Evolutionary conservation across 1,139 yeast species (phyloP).

Genomic region (Yamadazyma pseudoaaseri): DNA sequence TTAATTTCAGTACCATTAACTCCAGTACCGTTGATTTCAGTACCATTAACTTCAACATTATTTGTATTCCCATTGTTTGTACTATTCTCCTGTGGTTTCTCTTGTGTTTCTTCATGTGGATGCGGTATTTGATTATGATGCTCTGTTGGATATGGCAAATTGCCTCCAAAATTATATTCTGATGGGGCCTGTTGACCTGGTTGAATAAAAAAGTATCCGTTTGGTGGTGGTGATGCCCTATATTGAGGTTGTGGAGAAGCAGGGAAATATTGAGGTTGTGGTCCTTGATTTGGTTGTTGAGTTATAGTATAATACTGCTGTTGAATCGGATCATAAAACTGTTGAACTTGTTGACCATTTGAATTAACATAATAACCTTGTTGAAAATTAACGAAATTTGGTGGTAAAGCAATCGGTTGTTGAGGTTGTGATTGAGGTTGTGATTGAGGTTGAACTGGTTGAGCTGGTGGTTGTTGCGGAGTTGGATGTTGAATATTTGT

Average conservation of each 20-base stretch:
- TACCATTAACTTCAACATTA: conserved; percentile 1
- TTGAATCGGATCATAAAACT: conserved; percentile 46
- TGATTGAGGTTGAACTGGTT: conserved; percentile 8
- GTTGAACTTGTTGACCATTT: conserved; percentile 34
- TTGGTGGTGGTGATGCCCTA: conserved; percentile 10
- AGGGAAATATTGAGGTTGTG: conserved; percentile 42
- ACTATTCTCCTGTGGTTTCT: neutral
- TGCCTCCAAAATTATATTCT: conserved; percentile 16
- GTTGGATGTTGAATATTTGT: conserved; percentile 12
- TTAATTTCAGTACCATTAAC: neutral
- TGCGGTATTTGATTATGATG: conserved; percentile 1
- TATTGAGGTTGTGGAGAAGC: conserved; percentile 29
- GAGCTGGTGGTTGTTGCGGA: conserved; percentile 9
- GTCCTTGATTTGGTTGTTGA: conserved; percentile 27
- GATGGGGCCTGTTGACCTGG: conserved; percentile 12
- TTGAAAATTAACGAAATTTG: conserved; percentile 19
- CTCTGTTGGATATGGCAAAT: conserved; percentile 17
- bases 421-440: conserved; percentile 2
- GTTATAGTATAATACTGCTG: conserved; percentile 46
- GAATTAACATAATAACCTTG: conserved; percentile 21
- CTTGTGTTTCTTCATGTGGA: no score
- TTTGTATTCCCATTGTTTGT: neutral
- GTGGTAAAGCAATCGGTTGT: conserved; percentile 15
- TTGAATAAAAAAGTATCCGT: conserved; percentile 13
- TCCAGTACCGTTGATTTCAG: neutral